phyloP scores from a whole-genome alignment of 176 grass and related monocot species.

The Urochloa ruziziensis region DNA sequence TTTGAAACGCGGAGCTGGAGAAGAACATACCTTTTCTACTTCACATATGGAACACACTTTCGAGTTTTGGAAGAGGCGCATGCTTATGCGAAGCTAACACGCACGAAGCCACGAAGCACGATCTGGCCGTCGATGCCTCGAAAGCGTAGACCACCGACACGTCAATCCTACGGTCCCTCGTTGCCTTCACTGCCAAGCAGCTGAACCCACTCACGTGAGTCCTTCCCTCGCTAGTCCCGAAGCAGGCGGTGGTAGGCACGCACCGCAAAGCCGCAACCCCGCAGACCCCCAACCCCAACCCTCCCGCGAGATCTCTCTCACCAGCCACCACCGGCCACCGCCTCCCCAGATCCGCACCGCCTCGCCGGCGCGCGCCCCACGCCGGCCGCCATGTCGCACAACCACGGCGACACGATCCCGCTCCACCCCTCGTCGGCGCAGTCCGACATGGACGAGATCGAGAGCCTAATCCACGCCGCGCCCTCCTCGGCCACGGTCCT shows the following conservation, averaged over 20 bases:
- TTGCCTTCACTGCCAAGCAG: neutral
- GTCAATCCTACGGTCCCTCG: neutral
- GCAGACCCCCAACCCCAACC: neutral
- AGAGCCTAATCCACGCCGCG: slow-evolving; percentile 80
- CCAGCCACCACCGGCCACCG: neutral
- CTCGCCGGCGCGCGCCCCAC: neutral
- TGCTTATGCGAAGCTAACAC: neutral
- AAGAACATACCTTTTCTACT: neutral
- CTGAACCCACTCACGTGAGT: slow-evolving; percentile 18
- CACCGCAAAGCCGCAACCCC: neutral
- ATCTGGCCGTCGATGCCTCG: neutral
- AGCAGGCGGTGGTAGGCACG: neutral
- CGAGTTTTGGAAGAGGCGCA: neutral
- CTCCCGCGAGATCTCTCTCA: slow-evolving; percentile 53
- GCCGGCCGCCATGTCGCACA: slow-evolving; percentile 67
- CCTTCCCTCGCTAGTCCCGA: neutral
- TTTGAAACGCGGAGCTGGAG: neutral
- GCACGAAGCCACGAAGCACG: too few relatives aligned
- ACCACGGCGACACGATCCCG: slow-evolving; percentile 83
- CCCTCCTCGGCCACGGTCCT: slow-evolving; percentile 70
- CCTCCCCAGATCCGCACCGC: slow-evolving; percentile 37
- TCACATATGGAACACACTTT: too few relatives aligned
- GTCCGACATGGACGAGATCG: slow-evolving; percentile 99
- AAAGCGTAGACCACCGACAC: neutral
- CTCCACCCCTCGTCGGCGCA: slow-evolving; percentile 90